These are phyloP conservation scores for Cryptococcus sp. DNA, from an alignment of 1,284 basidiomycete species.

Conservation along the genomic window DNA sequence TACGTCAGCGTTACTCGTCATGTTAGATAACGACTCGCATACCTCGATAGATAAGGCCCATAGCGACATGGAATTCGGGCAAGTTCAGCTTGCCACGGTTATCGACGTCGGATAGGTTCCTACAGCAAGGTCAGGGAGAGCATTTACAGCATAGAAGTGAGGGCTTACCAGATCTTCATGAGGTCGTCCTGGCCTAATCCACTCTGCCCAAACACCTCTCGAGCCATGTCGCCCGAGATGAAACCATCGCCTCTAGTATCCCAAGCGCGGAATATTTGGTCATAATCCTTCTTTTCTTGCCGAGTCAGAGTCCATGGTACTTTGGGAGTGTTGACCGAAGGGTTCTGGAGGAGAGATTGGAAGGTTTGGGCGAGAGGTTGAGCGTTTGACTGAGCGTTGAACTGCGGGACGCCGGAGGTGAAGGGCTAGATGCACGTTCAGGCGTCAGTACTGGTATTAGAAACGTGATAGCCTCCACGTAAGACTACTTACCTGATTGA, in stretches of 20 bases:
- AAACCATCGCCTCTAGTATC: conserved; percentile 75
- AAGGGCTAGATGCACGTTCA: background rate
- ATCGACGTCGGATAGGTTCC: conserved; percentile 84
- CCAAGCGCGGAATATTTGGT: conserved; percentile 96
- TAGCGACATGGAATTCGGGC: conserved; percentile 97
- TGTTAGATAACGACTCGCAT: conserved; percentile 48
- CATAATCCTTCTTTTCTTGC: conserved; percentile 94
- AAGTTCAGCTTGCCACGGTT: conserved; percentile 92
- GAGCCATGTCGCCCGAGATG: conserved; percentile 80
- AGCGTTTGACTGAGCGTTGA: conserved; percentile 51
- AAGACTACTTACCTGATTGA: conserved; percentile 43
- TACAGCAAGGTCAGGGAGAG: conserved; percentile 43
- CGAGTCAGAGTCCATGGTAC: conserved; percentile 87
- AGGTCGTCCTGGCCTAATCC: conserved; percentile 86
- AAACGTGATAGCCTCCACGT: background rate
- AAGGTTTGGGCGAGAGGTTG: conserved; percentile 60
- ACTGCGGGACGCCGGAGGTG: conserved; percentile 59
- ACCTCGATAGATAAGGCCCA: conserved; percentile 97
- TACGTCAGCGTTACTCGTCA: background rate
- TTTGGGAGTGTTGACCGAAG: conserved; percentile 69
- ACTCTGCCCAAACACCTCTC: conserved; percentile 94
- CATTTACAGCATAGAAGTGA: background rate
- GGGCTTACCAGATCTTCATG: conserved; percentile 84
- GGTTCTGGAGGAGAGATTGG: conserved; percentile 60
- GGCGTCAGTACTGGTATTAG: too few relatives aligned